Conservation (phyloP, 306 rosid genomes). For the Comarum palustre region DNA sequence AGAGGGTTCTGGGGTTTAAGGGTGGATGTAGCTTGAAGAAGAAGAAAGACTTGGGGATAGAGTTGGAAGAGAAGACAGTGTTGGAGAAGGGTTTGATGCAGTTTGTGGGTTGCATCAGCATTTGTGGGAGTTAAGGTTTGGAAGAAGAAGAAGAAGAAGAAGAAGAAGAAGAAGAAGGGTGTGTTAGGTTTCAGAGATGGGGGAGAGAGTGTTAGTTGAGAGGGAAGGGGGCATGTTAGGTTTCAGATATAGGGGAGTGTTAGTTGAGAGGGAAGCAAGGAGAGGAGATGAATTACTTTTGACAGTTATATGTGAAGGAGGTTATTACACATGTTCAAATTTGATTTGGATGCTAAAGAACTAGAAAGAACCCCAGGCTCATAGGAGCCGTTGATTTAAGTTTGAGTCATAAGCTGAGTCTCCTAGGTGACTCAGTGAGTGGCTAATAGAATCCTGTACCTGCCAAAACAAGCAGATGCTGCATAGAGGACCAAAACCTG, state of each 20-base stretch:
- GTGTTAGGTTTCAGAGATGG: slow-evolving; percentile 24
- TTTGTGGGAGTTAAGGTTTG: slow-evolving; percentile 32
- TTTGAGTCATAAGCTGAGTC: background rate
- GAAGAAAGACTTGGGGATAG: slow-evolving; percentile 36
- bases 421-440: too few species aligned
- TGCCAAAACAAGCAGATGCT: background rate
- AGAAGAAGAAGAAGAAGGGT: slow-evolving; percentile 9
- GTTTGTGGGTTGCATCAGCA: slow-evolving; percentile 37
- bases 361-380: background rate
- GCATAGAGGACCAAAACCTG: background rate
- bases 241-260: slow-evolving; percentile 1
- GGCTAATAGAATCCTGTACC: background rate
- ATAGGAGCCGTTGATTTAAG: background rate
- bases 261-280: background rate
- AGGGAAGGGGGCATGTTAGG: slow-evolving; percentile 19
- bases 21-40: slow-evolving; percentile 10
- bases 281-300: background rate
- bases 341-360: background rate
- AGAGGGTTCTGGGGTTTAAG: slow-evolving; percentile 3
- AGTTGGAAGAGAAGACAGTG: slow-evolving; percentile 35
- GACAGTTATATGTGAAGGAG: slow-evolving; percentile 46
- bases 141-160: background rate
- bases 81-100: slow-evolving; percentile 35
- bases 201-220: background rate
- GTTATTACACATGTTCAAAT: slow-evolving; percentile 44